Evolutionary conservation across 257 asterid species (phyloP).

Genomic region (Capsicum rhomboideum): DNA sequence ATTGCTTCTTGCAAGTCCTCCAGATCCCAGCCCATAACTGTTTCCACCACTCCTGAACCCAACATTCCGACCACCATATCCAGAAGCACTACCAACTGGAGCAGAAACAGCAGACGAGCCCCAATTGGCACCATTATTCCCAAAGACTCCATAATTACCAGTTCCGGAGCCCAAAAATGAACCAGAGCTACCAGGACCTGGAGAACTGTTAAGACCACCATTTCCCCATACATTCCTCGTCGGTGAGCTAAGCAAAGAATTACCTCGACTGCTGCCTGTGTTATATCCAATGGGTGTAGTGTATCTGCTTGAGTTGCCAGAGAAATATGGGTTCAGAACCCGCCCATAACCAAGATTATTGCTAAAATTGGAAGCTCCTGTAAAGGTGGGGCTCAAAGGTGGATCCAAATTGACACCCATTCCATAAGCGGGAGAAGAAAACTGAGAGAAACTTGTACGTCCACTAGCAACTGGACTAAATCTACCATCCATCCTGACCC

Average conservation of each 20-base stretch:
- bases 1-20: conserved; percentile 56
- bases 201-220: conserved; percentile 43
- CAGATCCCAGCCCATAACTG: conserved; percentile 44
- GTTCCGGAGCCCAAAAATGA: conserved; percentile 41
- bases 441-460: conserved; percentile 53
- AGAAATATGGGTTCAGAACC: conserved; percentile 51
- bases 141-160: conserved; percentile 65
- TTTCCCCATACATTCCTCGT: conserved; percentile 64
- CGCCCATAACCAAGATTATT: conserved; percentile 56
- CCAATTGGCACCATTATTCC: conserved; percentile 60
- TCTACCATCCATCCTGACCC: conserved; percentile 61
- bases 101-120: conserved; percentile 46
- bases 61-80: conserved; percentile 40
- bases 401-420: conserved; percentile 67
- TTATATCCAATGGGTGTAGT: conserved; percentile 64
- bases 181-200: conserved; percentile 41
- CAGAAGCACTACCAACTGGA: conserved; percentile 40
- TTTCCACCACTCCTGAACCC: conserved; percentile 50
- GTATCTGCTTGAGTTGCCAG: conserved; percentile 48
- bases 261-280: conserved; percentile 40
- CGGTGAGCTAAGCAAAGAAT: conserved; percentile 39
- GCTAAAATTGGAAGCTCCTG: conserved; percentile 55
- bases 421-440: conserved; percentile 43
- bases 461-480: conserved; percentile 48
- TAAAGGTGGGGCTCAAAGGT: conserved; percentile 43